Evolutionary conservation across 2,329 filamentous ascomycete species (phyloP), one percentile per base, ranked within the genome.

Genomic region (Penicillium digitatum): DNA sequence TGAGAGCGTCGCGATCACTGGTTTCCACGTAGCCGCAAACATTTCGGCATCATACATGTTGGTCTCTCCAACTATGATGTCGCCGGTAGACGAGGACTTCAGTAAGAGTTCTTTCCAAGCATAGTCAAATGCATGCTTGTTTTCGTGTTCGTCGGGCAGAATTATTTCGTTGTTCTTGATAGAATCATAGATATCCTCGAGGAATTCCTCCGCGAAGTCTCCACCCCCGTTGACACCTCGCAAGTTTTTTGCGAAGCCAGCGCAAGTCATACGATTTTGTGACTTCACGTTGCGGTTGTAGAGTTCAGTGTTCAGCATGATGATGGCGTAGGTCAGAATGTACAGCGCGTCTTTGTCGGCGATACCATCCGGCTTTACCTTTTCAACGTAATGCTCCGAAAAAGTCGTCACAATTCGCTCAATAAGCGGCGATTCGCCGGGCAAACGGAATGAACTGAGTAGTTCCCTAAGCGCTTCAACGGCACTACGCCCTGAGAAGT

Each of bases 31-130:
- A 22, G 91, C 88, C 54, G 88, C 86, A 72, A 99, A 99, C 90
- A 99, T 96, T 69, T 99, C 92, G 4, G 92, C 90, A 72, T 99
- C 95, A 72, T 90, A 99, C 37, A 95, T 86, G 69, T 96, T 97
- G 5, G 93, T 96, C 62, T 95, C 83, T 70, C 91, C 95, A 29
- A 93, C 79, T 32, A 88, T 77, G 42, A 97, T 79, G 48, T 87
- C 82, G 1, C 88, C 86, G 0, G 90, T 84, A 7, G 85, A 84
- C 61, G 89, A 86, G 0, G 91, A 87, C 76, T 97, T 97, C 60
- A 91, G 76, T 38, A 97, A 77, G 11, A 99, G 78, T 72, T 99
- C 94, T 71, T 93, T 93, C 94, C 94, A 99, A 2, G 94, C 93
- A 73, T 95, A 94, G 71, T 97, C 93, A 69, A 97, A 97, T 1